phyloP scores from a whole-genome alignment of 306 rosid genomes.

The Cicer pinnatifidum region DNA sequence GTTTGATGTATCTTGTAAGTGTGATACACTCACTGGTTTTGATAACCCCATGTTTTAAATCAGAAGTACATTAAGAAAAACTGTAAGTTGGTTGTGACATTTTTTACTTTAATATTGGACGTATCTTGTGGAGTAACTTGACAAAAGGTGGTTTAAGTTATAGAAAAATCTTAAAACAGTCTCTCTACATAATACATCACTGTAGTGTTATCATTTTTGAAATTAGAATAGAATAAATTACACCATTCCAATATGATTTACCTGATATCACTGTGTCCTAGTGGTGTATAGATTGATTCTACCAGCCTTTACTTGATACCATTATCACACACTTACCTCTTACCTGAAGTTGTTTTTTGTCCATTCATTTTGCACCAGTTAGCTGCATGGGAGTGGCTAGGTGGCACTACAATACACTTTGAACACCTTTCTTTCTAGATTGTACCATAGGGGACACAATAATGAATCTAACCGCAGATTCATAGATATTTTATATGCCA shows the following conservation, averaged over 20 bases:
- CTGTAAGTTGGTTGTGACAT: background rate
- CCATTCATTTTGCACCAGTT: background rate
- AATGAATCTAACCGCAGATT: background rate
- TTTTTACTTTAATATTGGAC: background rate
- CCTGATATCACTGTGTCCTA: constrained; percentile 1
- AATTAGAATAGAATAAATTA: background rate
- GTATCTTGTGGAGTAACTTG: background rate
- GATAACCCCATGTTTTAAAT: constrained; percentile 2
- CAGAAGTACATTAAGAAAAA: background rate
- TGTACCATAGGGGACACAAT: background rate
- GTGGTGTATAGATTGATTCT: background rate
- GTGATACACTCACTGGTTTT: constrained; percentile 2
- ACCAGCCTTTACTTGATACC: background rate
- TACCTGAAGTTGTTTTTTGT: background rate
- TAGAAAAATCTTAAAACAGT: background rate
- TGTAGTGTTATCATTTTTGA: background rate
- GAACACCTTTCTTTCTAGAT: background rate
- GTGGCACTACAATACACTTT: background rate
- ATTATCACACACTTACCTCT: background rate
- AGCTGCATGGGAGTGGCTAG: background rate
- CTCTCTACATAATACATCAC: background rate
- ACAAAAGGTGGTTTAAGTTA: constrained; percentile 8
- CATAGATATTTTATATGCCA: background rate
- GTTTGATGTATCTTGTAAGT: background rate
- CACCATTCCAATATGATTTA: background rate